A percentile compares a stretch with the other conserved stretches of the same genome.
Conservation (phyloP, 305 asterid genomes). For the Rubia balearica region DNA sequence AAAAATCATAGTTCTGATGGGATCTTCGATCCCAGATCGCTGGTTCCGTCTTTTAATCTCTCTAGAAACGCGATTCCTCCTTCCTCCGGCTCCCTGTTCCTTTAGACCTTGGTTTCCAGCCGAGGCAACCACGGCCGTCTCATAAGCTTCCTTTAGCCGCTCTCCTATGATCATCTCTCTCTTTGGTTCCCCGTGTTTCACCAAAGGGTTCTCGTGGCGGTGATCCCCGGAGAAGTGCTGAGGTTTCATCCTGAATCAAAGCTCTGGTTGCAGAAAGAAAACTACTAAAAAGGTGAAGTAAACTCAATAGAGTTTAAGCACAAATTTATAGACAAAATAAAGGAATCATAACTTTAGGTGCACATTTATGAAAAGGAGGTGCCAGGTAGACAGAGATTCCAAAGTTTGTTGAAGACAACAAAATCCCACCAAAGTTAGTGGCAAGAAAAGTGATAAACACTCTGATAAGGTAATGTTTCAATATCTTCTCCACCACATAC, state of each 20-base stretch:
- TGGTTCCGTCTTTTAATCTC: slow-evolving; percentile 37
- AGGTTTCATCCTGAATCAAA: slow-evolving; percentile 30
- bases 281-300: slow-evolving; percentile 5
- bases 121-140: slow-evolving; percentile 13
- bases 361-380: slow-evolving; percentile 1
- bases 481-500: background rate
- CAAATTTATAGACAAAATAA: slow-evolving; percentile 13
- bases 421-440: background rate
- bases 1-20: slow-evolving; percentile 58
- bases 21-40: slow-evolving; percentile 40
- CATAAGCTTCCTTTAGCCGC: slow-evolving; percentile 24
- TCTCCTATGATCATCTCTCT: slow-evolving; percentile 20
- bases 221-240: slow-evolving; percentile 27
- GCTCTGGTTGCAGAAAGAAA: background rate
- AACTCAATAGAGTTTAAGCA: background rate
- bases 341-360: background rate
- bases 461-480: background rate
- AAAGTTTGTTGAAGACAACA: background rate
- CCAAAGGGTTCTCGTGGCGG: slow-evolving; percentile 14
- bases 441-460: background rate
- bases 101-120: slow-evolving; percentile 11
- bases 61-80: slow-evolving; percentile 16
- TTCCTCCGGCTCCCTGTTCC: background rate
- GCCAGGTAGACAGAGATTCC: background rate
- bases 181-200: slow-evolving; percentile 18